phyloP scores from a whole-genome alignment of 352 stramenopile species.

The Phytophthora vignae region DNA sequence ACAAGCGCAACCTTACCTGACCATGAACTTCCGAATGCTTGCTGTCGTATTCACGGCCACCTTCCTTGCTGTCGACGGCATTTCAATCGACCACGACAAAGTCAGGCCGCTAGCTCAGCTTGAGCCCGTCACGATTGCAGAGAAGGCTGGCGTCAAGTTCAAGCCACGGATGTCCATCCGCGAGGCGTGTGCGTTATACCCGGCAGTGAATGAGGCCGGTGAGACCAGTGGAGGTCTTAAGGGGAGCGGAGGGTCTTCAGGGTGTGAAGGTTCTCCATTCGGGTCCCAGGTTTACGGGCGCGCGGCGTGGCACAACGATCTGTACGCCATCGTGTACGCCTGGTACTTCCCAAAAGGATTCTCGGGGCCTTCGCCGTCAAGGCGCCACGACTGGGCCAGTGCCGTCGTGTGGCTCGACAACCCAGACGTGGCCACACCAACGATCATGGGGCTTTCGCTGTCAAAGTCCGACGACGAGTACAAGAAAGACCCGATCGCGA shows the following conservation, averaged over 20 bases:
- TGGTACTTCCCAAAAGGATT: conserved; percentile 6
- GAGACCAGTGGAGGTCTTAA: neutral
- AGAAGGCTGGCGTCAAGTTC: too few species aligned
- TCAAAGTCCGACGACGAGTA: neutral
- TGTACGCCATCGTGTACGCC: neutral
- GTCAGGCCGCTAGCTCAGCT: too few species aligned
- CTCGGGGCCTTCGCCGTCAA: neutral
- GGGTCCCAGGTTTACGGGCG: conserved; percentile 9
- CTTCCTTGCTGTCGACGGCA: too few species aligned
- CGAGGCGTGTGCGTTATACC: neutral
- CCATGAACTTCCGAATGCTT: too few species aligned
- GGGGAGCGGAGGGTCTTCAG: neutral
- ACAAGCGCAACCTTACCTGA: too few species aligned
- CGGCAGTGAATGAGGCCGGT: neutral
- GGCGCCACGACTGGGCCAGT: conserved; percentile 4
- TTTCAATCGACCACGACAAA: too few species aligned
- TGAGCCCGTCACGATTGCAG: too few species aligned
- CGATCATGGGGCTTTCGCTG: conserved; percentile 2
- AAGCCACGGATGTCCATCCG: too few species aligned
- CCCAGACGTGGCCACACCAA: neutral
- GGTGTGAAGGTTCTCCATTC: neutral
- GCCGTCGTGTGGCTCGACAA: conserved; percentile 16
- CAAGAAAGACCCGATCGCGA: neutral
- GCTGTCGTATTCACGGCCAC: too few species aligned
- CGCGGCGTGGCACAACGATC: conserved; percentile 7